Evolutionary conservation across 108 stramenopile species (phyloP).

Genomic region (Skeletonema tropicum): DNA sequence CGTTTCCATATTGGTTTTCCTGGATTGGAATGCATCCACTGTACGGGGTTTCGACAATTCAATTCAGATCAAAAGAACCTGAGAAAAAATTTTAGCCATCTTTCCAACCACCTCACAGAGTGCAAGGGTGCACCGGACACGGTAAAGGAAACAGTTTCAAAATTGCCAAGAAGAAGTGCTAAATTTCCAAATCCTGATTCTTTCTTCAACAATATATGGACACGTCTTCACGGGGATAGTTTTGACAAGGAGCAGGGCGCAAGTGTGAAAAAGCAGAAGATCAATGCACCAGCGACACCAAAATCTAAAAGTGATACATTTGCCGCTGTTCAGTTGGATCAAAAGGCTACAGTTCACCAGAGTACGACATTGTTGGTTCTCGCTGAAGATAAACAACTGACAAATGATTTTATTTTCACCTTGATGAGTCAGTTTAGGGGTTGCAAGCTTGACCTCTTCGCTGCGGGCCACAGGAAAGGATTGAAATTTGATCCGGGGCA

Average conservation of each 20-base stretch:
- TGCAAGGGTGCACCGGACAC: not conserved
- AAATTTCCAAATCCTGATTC: not conserved
- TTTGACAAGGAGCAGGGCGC: not conserved
- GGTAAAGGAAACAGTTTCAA: not conserved
- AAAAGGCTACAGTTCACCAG: not conserved
- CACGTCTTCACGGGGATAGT: conserved; percentile 1
- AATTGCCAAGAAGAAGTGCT: not conserved
- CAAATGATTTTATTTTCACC: not conserved
- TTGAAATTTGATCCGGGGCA: not conserved
- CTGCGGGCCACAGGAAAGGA: not conserved
- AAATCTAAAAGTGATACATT: too few species aligned
- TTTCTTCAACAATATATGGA: not conserved
- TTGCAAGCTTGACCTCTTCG: not conserved
- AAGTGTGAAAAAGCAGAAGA: not conserved
- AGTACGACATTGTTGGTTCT: not conserved
- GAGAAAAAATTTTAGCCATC: not conserved
- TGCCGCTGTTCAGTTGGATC: too few species aligned
- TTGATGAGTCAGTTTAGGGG: not conserved
- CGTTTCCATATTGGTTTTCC: not conserved
- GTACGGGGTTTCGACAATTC: not conserved
- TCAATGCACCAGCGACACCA: too few species aligned
- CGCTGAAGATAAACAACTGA: not conserved
- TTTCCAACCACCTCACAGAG: not conserved
- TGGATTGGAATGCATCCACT: conserved; percentile 2
- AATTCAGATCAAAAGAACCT: not conserved